Evolutionary conservation across 768 basidiomycete species (phyloP).

Genomic region (Tylopilus rubrobrunneus): DNA sequence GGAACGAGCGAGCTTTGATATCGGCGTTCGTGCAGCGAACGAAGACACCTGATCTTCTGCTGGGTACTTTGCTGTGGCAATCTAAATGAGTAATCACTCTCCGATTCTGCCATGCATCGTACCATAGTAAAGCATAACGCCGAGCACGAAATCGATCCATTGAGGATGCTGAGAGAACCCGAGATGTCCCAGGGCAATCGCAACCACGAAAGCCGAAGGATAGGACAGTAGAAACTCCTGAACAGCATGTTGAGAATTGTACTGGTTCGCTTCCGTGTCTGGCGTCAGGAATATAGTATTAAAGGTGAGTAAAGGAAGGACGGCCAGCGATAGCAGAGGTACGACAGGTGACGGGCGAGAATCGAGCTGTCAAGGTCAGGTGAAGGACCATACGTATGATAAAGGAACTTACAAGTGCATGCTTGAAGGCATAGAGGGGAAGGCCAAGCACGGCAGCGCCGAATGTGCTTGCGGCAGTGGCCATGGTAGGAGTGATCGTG

Average conservation of each 20-base stretch:
- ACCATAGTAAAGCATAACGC: conserved; percentile 64
- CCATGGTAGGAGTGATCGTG: conserved; percentile 53
- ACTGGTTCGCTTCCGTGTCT: conserved; percentile 43
- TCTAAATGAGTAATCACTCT: conserved; percentile 5
- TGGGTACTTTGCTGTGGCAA: conserved; percentile 48
- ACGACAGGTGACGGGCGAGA: conserved; percentile 49
- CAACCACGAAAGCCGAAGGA: conserved; percentile 44
- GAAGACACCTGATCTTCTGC: conserved; percentile 41
- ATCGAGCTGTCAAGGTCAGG: conserved; percentile 39
- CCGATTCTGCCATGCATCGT: conserved; percentile 11
- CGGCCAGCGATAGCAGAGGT: conserved; percentile 53
- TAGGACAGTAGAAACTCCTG: conserved; percentile 61
- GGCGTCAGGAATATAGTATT: conserved; percentile 59
- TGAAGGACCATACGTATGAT: neutral
- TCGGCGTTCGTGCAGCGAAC: conserved; percentile 46
- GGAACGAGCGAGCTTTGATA: conserved; percentile 52
- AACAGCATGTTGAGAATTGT: conserved; percentile 46
- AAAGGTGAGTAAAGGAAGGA: conserved; percentile 61
- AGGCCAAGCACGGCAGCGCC: conserved; percentile 63
- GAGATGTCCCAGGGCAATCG: conserved; percentile 53
- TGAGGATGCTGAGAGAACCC: conserved; percentile 59
- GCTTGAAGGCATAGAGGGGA: conserved; percentile 60
- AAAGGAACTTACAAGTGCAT: conserved; percentile 46
- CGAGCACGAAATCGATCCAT: conserved; percentile 59
- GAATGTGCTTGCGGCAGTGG: conserved; percentile 52